Evolutionary conservation across 148 eudicot species (phyloP).

Genomic region (Pharnaceum exiguum): DNA sequence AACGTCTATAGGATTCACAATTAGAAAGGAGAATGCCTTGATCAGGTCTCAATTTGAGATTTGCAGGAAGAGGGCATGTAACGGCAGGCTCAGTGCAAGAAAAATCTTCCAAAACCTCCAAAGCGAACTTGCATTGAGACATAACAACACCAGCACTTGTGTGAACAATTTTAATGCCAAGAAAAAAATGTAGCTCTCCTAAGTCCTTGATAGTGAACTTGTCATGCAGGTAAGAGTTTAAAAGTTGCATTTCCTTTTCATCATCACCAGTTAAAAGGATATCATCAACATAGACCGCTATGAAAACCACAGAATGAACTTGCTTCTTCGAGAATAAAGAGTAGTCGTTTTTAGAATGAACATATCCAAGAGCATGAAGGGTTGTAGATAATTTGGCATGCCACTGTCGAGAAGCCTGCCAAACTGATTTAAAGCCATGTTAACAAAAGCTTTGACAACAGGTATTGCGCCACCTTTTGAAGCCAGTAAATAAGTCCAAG

Average conservation of each 20-base stretch:
- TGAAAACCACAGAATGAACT: neutral
- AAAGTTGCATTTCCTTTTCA: neutral
- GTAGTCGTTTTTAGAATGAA: neutral
- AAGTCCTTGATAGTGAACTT: neutral
- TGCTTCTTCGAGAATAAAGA: neutral
- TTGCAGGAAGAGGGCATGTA: neutral
- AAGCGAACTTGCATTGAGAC: neutral
- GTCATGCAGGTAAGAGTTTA: neutral
- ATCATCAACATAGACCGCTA: neutral
- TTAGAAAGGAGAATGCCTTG: neutral
- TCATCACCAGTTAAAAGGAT: neutral
- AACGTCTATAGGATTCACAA: neutral
- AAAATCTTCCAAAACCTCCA: neutral
- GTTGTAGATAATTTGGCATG: neutral
- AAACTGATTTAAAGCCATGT: neutral
- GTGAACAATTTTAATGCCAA: neutral
- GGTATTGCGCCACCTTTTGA: neutral
- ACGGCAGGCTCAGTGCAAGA: neutral
- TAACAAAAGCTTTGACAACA: neutral
- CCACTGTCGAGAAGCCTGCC: neutral
- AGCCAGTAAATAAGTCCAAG: constrained; percentile 13
- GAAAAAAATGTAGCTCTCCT: neutral
- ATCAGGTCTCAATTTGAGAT: neutral
- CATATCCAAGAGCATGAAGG: neutral
- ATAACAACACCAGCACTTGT: neutral